Conservation (phyloP, 768 basidiomycete genomes). For the Tephrocybe sp. region DNA sequence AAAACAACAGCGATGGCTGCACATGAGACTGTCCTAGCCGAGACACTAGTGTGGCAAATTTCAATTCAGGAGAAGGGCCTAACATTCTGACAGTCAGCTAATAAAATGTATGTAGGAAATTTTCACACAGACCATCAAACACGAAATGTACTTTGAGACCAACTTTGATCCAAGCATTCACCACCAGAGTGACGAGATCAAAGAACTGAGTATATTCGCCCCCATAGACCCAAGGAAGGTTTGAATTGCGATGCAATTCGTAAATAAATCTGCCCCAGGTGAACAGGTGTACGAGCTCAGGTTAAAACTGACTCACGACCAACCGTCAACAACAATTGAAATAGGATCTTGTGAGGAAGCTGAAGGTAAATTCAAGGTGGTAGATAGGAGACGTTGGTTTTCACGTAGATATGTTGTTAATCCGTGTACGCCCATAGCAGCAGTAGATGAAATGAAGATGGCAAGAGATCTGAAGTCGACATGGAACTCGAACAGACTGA, state of each 20-base stretch:
- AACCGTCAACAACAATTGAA: slow-evolving; percentile 76
- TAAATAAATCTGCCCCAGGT: slow-evolving; percentile 66
- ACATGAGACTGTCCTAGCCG: slow-evolving; percentile 60
- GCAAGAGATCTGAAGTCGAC: neutral
- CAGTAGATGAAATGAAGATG: neutral
- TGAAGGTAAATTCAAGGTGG: slow-evolving; percentile 24
- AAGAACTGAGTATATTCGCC: slow-evolving; percentile 71
- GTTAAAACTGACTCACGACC: slow-evolving; percentile 67
- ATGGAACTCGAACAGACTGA: too few species aligned
- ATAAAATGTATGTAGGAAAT: slow-evolving; percentile 6
- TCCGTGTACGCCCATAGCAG: slow-evolving; percentile 52
- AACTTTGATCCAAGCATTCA: slow-evolving; percentile 67
- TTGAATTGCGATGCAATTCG: slow-evolving; percentile 56
- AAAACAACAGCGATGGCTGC: slow-evolving; percentile 70
- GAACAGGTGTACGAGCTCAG: slow-evolving; percentile 7
- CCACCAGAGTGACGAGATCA: slow-evolving; percentile 46
- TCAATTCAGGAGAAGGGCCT: slow-evolving; percentile 74
- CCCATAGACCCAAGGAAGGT: slow-evolving; percentile 82
- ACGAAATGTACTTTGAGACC: slow-evolving; percentile 72
- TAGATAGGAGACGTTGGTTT: slow-evolving; percentile 42
- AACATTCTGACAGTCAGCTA: slow-evolving; percentile 12
- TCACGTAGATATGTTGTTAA: slow-evolving; percentile 54
- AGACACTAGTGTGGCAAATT: slow-evolving; percentile 65
- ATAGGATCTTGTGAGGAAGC: slow-evolving; percentile 24
- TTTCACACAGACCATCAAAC: slow-evolving; percentile 67